Evolutionary conservation across 441 rosid species (phyloP).

Genomic region (Cnidoscolus chayamansa): DNA sequence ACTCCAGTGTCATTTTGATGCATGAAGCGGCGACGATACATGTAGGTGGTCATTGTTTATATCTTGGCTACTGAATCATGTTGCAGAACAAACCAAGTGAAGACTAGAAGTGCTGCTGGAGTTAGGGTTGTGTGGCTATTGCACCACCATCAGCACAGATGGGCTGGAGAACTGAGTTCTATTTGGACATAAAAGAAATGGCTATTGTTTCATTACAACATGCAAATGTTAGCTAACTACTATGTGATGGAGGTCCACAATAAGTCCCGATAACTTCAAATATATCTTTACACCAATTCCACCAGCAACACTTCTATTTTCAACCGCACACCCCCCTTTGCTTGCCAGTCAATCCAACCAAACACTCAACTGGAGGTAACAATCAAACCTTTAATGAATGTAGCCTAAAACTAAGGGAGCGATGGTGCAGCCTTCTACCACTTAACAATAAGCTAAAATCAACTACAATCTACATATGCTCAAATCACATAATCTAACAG

Average conservation of each 20-base stretch:
- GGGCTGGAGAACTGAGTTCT: neutral
- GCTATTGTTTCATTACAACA: constrained; percentile 15
- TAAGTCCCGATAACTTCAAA: constrained; percentile 3
- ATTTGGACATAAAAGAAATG: constrained; percentile 9
- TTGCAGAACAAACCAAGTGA: constrained; percentile 18
- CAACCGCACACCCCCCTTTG: constrained; percentile 8
- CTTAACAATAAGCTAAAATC: constrained; percentile 17
- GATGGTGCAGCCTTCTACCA: neutral
- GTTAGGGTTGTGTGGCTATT: constrained; percentile 11
- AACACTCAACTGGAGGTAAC: constrained; percentile 3
- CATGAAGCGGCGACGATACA: constrained; percentile 27
- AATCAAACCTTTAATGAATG: neutral
- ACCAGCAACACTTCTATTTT: constrained; percentile 6
- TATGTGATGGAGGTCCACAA: neutral
- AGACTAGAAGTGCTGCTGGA: constrained; percentile 3
- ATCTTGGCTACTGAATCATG: constrained; percentile 21
- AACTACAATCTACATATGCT: constrained; percentile 7
- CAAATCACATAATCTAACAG: constrained; percentile 4
- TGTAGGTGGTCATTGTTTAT: constrained; percentile 16
- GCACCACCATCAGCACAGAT: constrained; percentile 1
- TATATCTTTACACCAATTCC: constrained; percentile 17
- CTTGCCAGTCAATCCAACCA: constrained; percentile 14
- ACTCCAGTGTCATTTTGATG: constrained; percentile 25
- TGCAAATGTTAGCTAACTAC: constrained; percentile 2
- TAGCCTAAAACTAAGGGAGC: constrained; percentile 1